Evolutionary conservation across 2,329 filamentous ascomycete genomes (phyloP).

Genomic region (Penicillium aurantiogriseum): DNA sequence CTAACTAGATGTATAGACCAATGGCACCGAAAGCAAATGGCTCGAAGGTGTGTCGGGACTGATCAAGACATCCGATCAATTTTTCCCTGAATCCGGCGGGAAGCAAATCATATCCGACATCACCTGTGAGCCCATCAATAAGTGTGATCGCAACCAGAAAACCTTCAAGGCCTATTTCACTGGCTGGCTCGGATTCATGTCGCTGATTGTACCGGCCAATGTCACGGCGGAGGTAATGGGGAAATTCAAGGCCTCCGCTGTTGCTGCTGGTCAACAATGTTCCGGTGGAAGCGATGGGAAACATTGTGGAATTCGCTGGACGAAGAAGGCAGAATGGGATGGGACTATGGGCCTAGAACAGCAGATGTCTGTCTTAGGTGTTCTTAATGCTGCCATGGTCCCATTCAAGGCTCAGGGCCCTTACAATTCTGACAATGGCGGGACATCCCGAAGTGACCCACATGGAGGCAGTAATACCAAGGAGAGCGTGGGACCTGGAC

Average conservation of each 20-base stretch:
- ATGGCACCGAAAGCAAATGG: conserved; percentile 53
- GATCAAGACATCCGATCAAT: conserved; percentile 45
- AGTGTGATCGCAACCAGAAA: conserved; percentile 67
- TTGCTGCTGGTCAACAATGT: conserved; percentile 60
- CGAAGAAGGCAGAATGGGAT: conserved; percentile 51
- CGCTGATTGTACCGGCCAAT: conserved; percentile 57
- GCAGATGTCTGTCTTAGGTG: conserved; percentile 65
- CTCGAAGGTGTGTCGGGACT: conserved; percentile 54
- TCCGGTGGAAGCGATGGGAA: conserved; percentile 52
- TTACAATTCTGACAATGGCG: conserved; percentile 48
- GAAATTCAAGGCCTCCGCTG: conserved; percentile 55
- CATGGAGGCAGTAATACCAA: conserved; percentile 20
- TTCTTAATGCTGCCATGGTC: conserved; percentile 60
- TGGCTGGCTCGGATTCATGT: conserved; percentile 60
- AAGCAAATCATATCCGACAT: conserved; percentile 61
- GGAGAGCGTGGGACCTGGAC: background rate
- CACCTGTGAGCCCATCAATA: conserved; percentile 58
- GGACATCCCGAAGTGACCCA: conserved; percentile 44
- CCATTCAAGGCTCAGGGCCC: conserved; percentile 47
- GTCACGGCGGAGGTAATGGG: conserved; percentile 54
- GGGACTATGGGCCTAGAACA: conserved; percentile 60
- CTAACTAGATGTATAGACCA: conserved; percentile 36
- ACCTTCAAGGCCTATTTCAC: conserved; percentile 68
- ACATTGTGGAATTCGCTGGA: conserved; percentile 61
- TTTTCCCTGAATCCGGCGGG: conserved; percentile 47